Percentiles rank a stretch among this genome's conserved stretches.
Conservation (phyloP, 2,329 filamentous ascomycete genomes). For the Pestalotiopsis sp. region DNA sequence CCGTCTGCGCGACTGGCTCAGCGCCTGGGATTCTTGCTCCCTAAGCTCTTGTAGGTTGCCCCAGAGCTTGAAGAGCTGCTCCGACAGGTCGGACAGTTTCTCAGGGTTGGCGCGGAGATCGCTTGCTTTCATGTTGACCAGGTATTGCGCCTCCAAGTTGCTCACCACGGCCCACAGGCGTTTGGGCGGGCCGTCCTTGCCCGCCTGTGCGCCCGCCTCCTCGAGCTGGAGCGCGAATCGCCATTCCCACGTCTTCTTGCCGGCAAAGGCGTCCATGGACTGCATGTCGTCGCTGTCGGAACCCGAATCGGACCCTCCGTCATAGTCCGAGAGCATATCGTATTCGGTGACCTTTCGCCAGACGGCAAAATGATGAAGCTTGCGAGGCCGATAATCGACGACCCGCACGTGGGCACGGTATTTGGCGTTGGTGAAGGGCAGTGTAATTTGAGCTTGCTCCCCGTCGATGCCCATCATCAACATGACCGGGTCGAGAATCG, state of each 20-base stretch:
- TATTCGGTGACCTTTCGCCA: conserved; percentile 46
- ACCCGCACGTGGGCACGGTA: conserved; percentile 74
- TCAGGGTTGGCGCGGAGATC: conserved; percentile 55
- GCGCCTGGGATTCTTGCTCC: conserved; percentile 29
- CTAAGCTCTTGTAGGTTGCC: conserved; percentile 79
- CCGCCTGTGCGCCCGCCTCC: conserved; percentile 51
- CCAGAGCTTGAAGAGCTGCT: conserved; percentile 80
- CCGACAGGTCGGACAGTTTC: conserved; percentile 55
- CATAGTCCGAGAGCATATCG: conserved; percentile 48
- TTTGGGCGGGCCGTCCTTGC: conserved; percentile 35
- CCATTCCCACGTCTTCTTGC: conserved; percentile 71
- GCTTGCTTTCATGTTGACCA: conserved; percentile 48
- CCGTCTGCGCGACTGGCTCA: conserved; percentile 23
- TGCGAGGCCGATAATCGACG: conserved; percentile 74
- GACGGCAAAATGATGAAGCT: conserved; percentile 69
- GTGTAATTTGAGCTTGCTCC: conserved; percentile 32
- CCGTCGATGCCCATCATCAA: conserved; percentile 45
- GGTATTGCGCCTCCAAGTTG: conserved; percentile 50
- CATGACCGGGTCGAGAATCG: conserved; percentile 38
- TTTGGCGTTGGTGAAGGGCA: conserved; percentile 75
- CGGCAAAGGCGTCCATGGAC: conserved; percentile 24
- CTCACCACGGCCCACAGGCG: conserved; percentile 70
- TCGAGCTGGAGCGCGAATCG: conserved; percentile 78
- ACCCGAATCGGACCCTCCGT: conserved; percentile 31
- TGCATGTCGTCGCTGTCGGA: conserved; percentile 28